phyloP scores from a whole-genome alignment of 2,329 filamentous ascomycete species.

The Ceratocystis lukuohia region DNA sequence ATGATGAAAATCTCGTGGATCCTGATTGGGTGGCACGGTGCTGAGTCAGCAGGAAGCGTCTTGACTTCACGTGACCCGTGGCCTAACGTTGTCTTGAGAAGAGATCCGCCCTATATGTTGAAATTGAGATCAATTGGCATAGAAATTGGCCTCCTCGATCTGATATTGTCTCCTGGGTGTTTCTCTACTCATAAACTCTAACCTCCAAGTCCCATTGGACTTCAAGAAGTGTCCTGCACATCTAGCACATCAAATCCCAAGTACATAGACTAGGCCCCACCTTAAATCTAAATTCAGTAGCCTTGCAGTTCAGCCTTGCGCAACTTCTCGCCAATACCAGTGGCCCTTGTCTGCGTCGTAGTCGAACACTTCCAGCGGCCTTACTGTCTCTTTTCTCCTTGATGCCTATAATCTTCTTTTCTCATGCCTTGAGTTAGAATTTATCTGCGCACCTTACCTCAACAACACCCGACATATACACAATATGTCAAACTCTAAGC shows the following conservation, averaged over 20 bases:
- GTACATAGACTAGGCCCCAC: background rate
- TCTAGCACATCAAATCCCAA: background rate
- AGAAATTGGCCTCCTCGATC: no score
- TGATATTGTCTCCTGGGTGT: no score
- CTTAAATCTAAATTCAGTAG: background rate
- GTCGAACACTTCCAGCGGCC: background rate
- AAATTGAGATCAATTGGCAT: background rate
- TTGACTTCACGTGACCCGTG: conserved; percentile 12
- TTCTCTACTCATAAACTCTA: no score
- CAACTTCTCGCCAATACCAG: background rate
- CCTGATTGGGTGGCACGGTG: conserved; percentile 14
- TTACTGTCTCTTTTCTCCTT: background rate
- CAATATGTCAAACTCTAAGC: conserved; percentile 17
- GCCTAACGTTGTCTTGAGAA: background rate
- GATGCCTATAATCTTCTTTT: background rate
- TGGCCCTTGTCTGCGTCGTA: background rate
- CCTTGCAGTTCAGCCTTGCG: conserved; percentile 13
- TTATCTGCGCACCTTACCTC: background rate
- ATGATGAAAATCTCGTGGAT: conserved; percentile 17
- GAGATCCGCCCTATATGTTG: background rate
- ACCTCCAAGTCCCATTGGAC: no score
- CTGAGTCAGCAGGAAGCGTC: conserved; percentile 15
- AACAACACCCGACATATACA: background rate
- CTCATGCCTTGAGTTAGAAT: background rate
- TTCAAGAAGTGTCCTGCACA: background rate